Evolutionary conservation across 2,329 filamentous ascomycete species (phyloP), one percentile per base, ranked within the genome.

Genomic region (Polychaeton citri): DNA sequence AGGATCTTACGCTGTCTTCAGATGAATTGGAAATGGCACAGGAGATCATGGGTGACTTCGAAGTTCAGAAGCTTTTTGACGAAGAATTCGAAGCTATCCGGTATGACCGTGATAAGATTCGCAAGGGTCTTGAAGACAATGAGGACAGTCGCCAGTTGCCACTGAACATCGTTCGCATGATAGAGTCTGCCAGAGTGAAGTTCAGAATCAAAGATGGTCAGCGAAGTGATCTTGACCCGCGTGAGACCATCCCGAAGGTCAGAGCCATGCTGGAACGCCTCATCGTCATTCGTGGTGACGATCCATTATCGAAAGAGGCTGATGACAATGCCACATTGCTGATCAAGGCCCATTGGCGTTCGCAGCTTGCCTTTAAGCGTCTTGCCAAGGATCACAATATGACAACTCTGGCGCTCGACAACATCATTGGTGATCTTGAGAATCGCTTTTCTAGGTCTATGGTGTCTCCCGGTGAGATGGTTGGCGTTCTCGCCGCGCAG

Each of bases 391-490:
- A 86, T 47, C 79, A 94, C 54, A 80, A 79, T 9, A 64, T 98
- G 47, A 93, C 84, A 64, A 90, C 85, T 60, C 72, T 94, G 43
- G 88, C 90, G 2, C 88, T 98, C 53, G 81, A 90, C 43, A 87
- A 95, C 54, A 76, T 98, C 32, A 61, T 98, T 26, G 90, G 90
- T 46, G 87, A 94, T 49, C 68, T 98, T 28, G 83, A 93, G 62
- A 86, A 75, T 54, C 76, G 86, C 42, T 98, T 93, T 72, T 75
- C 82, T 21, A 79, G 81, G 51, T 76, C 88, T 32, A 76, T 82
- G 49, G 87, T 94, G 42, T 84, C 78, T 50, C 88, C 90, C 33
- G 90, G 92, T 55, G 92, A 98, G 59, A 98, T 98, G 90, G 90
- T 98, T 38, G 90, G 90, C 65, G 90, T 98, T 16, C 67, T 98